Base-by-base conservation (phyloP, 805 yeast species). In the Saccharomycopsis javanensis region DNA sequence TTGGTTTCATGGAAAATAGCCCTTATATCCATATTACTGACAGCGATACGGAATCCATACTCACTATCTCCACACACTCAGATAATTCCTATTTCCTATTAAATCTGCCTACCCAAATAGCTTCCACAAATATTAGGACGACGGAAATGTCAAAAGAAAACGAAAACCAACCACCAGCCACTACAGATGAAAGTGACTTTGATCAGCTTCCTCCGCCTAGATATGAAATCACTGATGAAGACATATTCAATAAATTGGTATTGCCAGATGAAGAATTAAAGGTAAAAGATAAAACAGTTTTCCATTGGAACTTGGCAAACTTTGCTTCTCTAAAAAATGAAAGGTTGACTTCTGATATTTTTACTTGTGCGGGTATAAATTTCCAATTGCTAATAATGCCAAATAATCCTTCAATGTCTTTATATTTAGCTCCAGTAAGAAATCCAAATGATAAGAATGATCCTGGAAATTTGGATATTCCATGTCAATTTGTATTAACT, bases 381-480 rank as follows among this genome's bases (percentile, higher is more conserved):
- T 87, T 88, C 84, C 81, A 82, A 63, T 67, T 90, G 2, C 72
- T 92, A 45, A 67, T 92, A 35, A 88, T 90, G 67, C 96, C 96
- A 0, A 78, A 78, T 1, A 86, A 84, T 64, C 75, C 79, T 51
- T 74, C 79, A 54, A 75, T 75, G 60, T 73, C 76, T 57, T 69
- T 88, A 6, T 94, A 89, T 68, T 72, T 94, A 61, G 96, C 89
- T 64, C 94, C 96, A 0, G 23, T 42, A 2, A 16, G 48, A n/a
- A 79, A 80, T 60, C 69, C 70, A 13, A 69, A 69, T 38, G 64
- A 66, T 34, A 57, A 64, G n/a, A 56, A 60, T 16, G 64, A 68
- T 28, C 66, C 62, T 1, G 69, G 67, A 11, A 66, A 69, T 4
- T 68, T 64, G 1, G 67, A 61, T 33, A 18, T 57, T 37, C 70